phyloP scores from a whole-genome alignment of 2,329 filamentous ascomycete genomes.

The Fusarium graminum region DNA sequence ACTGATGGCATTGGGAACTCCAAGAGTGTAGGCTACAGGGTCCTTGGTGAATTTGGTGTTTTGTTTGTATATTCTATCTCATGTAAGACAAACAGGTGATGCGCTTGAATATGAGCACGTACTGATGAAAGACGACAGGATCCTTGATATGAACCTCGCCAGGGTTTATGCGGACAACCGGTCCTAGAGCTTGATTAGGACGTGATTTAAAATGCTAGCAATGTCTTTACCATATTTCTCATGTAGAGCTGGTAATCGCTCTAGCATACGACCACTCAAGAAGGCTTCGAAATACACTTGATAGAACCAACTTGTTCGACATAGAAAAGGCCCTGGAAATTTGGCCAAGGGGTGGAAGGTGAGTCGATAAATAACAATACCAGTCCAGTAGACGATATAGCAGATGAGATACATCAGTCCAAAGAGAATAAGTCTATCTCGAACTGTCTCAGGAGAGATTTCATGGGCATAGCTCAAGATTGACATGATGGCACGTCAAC shows the following conservation, averaged over 20 bases:
- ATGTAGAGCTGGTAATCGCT: background rate
- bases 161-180: background rate
- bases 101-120: background rate
- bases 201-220: background rate
- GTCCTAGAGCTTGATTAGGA: background rate
- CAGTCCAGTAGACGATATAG: background rate
- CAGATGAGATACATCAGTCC: background rate
- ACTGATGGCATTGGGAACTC: background rate
- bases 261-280: background rate
- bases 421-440: background rate
- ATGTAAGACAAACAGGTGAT: background rate
- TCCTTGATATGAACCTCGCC: conserved; percentile 3
- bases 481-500: background rate
- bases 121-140: background rate
- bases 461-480: background rate
- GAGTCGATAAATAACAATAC: background rate
- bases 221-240: conserved; percentile 1
- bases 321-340: background rate
- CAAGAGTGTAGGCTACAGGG: background rate
- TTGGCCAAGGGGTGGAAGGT: background rate
- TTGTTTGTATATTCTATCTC: conserved; percentile 1
- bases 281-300: background rate
- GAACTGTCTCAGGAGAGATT: background rate
- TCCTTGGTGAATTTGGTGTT: conserved; percentile 1
- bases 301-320: background rate